Evolutionary conservation across 2,329 filamentous ascomycete genomes (phyloP).

Genomic region (Venturia aucupariae): DNA sequence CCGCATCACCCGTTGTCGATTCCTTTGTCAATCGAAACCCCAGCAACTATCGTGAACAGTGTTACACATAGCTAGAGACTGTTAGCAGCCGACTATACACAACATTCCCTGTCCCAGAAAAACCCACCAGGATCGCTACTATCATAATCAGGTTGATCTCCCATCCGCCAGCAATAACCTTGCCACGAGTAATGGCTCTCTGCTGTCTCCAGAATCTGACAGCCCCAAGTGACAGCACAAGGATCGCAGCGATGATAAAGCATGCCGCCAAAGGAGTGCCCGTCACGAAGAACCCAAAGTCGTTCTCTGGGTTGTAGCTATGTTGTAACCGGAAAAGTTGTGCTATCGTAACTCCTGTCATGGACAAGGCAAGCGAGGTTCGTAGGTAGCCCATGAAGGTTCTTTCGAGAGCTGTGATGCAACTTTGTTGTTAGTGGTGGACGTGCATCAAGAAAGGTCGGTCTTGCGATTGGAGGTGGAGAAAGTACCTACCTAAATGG

Average conservation of each 20-base stretch:
- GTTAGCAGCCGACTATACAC: neutral
- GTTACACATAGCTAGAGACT: neutral
- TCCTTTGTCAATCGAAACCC: constrained; percentile 2
- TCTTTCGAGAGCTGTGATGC: constrained; percentile 54
- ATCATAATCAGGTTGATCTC: constrained; percentile 44
- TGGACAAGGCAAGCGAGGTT: constrained; percentile 59
- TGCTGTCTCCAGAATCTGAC: constrained; percentile 54
- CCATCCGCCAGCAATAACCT: constrained; percentile 49
- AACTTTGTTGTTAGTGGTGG: neutral
- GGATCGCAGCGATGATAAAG: constrained; percentile 40
- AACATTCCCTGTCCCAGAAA: neutral
- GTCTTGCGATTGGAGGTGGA: neutral
- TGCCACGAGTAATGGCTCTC: constrained; percentile 48
- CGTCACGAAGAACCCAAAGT: constrained; percentile 51
- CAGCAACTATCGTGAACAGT: neutral
- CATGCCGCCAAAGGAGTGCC: constrained; percentile 50
- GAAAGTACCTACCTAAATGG: constrained; percentile 41
- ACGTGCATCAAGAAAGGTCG: constrained; percentile 14
- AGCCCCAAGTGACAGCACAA: constrained; percentile 44
- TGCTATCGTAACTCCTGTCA: constrained; percentile 55
- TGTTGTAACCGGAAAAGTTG: constrained; percentile 59
- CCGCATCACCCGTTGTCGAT: neutral
- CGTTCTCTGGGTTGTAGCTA: constrained; percentile 30
- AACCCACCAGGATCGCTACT: constrained; percentile 40
- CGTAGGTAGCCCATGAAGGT: constrained; percentile 67